Evolutionary conservation across 2,329 filamentous ascomycete species (phyloP).

Genomic region (Colletotrichum sojae): DNA sequence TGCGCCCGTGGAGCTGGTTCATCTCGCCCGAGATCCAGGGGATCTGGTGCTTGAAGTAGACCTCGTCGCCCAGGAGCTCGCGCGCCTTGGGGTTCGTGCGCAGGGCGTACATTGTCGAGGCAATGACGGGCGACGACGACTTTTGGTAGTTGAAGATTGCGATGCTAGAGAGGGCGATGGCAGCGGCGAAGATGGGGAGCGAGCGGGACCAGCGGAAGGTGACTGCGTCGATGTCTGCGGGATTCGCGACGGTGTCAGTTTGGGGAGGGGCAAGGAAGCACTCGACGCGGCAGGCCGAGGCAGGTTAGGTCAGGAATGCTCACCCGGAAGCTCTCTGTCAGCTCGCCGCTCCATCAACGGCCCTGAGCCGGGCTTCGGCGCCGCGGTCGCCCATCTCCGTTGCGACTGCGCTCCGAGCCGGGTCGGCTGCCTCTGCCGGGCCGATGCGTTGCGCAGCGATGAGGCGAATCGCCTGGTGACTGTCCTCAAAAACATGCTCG

Average conservation of each 20-base stretch:
- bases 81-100: conserved; percentile 84
- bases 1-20: conserved; percentile 92
- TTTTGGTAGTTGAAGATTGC: conserved; percentile 99
- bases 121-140: conserved; percentile 87
- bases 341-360: conserved; percentile 76
- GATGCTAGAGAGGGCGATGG: conserved; percentile 79
- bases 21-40: conserved; percentile 90
- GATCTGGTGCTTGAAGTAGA: conserved; percentile 84
- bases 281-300: neutral
- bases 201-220: conserved; percentile 77
- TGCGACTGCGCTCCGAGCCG: conserved; percentile 45
- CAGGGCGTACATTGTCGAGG: conserved; percentile 90
- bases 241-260: neutral
- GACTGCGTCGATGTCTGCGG: conserved; percentile 57
- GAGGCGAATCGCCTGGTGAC: conserved; percentile 34
- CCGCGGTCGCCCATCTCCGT: conserved; percentile 65
- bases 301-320: conserved; percentile 33
- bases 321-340: conserved; percentile 77
- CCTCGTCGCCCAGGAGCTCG: conserved; percentile 85
- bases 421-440: conserved; percentile 17
- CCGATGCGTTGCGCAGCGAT: conserved; percentile 25
- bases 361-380: conserved; percentile 72
- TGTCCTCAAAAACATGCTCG: conserved; percentile 35
- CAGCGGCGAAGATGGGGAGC: conserved; percentile 83
- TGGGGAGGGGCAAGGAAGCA: neutral